phyloP scores from a whole-genome alignment of 108 stramenopile species.

The Aurantiochytrium sp. region DNA sequence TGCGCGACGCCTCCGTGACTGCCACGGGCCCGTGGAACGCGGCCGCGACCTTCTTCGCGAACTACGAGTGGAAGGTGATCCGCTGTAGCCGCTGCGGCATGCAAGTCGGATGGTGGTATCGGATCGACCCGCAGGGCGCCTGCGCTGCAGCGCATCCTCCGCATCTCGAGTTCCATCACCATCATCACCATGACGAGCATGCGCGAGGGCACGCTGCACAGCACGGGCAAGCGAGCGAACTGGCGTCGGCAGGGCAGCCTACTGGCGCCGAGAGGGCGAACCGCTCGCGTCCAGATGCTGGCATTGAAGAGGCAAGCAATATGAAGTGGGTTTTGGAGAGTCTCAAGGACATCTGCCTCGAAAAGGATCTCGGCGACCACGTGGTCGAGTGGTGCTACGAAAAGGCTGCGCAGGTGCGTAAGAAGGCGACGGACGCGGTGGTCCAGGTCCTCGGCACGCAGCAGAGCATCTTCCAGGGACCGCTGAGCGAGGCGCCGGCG shows the following conservation, averaged over 20 bases:
- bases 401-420: not conserved
- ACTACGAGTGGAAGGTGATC: not conserved
- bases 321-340: not conserved
- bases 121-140: not conserved
- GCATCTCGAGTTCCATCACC: too few species aligned
- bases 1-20: not conserved
- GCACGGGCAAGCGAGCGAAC: not conserved
- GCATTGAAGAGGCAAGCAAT: too few species aligned
- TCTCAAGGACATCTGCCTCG: not conserved
- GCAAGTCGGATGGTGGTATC: constrained; percentile 12
- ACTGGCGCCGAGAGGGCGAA: too few species aligned
- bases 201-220: too few species aligned
- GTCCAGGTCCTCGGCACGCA: not conserved
- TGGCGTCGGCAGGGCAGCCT: too few species aligned
- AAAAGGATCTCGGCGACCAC: not conserved
- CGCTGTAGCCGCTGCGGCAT: not conserved
- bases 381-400: not conserved
- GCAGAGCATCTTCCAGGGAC: not conserved
- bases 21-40: not conserved
- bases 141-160: not conserved
- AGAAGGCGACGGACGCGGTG: not conserved
- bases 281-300: too few species aligned
- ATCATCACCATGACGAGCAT: too few species aligned
- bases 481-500: not conserved
- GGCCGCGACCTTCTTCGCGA: not conserved